These are phyloP conservation scores for Colletotrichum aenigma DNA, from an alignment of 2,329 filamentous ascomycete species.

Conservation along the genomic window DNA sequence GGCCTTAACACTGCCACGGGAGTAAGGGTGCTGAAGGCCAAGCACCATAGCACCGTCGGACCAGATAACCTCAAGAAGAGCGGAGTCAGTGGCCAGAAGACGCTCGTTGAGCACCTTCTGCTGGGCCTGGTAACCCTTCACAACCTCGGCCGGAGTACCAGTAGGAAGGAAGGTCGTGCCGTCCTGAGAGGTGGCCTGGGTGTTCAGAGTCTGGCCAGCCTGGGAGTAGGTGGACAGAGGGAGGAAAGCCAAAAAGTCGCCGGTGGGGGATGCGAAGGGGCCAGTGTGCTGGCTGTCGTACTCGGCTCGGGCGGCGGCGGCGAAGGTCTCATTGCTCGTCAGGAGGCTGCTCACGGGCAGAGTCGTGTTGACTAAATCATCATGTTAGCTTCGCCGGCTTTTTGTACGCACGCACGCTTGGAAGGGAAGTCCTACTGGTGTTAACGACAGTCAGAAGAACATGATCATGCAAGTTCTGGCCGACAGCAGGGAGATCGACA, in stretches of 20 bases:
- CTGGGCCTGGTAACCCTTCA: constrained; percentile 41
- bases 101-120: constrained; percentile 33
- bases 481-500: constrained; percentile 18
- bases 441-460: constrained; percentile 9
- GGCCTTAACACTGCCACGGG: constrained; percentile 42
- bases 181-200: constrained; percentile 34
- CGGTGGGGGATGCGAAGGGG: constrained; percentile 31
- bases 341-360: constrained; percentile 23
- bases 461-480: constrained; percentile 22
- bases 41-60: constrained; percentile 31
- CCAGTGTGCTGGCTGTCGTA: constrained; percentile 33
- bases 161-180: constrained; percentile 35
- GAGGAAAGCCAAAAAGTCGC: constrained; percentile 18
- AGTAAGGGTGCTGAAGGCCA: constrained; percentile 41
- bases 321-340: constrained; percentile 34
- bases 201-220: constrained; percentile 24
- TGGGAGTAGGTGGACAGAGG: constrained; percentile 32
- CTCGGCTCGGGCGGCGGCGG: constrained; percentile 31
- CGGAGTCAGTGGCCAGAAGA: constrained; percentile 28
- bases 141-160: constrained; percentile 35
- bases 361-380: constrained; percentile 6
- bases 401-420: neutral
- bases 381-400: neutral
- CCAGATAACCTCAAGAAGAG: constrained; percentile 36
- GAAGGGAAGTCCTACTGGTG: neutral